These are phyloP conservation scores for Conoideocrella luteorostrata DNA, from an alignment of 2,329 filamentous ascomycete species.

Conservation along the genomic window DNA sequence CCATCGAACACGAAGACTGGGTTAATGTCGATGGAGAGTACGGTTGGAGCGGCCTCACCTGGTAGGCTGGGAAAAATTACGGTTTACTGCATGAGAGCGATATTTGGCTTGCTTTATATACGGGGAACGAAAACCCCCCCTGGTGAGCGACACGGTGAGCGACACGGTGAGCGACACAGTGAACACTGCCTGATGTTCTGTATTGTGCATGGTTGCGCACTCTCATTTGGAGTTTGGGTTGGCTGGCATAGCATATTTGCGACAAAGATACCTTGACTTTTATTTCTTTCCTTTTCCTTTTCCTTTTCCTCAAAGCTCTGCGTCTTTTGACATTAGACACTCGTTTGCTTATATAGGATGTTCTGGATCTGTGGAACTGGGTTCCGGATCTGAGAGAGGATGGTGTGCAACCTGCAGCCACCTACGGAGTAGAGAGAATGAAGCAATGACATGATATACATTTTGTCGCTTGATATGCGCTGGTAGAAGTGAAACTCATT, in stretches of 20 bases:
- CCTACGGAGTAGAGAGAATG: no score
- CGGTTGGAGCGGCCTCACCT: constrained; percentile 49
- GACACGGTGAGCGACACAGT: no score
- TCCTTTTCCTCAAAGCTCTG: background rate
- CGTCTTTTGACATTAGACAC: background rate
- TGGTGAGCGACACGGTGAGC: no score
- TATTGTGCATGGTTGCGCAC: no score
- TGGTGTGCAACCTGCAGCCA: no score
- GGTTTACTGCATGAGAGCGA: background rate
- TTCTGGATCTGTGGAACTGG: background rate
- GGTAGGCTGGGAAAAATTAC: constrained; percentile 17
- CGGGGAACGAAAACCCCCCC: background rate
- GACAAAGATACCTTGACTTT: background rate
- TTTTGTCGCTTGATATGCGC: no score
- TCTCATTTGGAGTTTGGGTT: background rate
- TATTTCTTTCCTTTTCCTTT: background rate
- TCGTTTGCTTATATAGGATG: background rate
- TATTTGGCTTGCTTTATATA: background rate
- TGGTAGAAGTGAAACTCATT: no score
- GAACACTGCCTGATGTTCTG: no score
- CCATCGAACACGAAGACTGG: constrained; percentile 57
- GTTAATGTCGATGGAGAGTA: constrained; percentile 71
- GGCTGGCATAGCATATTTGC: background rate
- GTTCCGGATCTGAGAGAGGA: no score
- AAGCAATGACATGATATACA: no score